phyloP scores from a whole-genome alignment of 1,139 yeast species.

The Kodamaea alishanica region DNA sequence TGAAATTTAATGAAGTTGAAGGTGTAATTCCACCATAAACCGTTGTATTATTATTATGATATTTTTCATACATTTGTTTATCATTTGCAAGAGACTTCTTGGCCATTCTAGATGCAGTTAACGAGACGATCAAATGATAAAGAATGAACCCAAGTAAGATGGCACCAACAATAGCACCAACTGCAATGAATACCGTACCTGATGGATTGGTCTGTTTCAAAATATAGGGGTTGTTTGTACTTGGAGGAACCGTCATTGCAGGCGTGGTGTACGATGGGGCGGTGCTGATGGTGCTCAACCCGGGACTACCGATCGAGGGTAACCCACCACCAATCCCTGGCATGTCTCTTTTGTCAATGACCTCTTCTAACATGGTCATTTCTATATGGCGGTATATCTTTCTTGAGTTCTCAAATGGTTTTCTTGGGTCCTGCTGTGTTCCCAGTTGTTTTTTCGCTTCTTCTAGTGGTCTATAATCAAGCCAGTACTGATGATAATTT shows the following conservation, averaged over 20 bases:
- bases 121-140: conserved; percentile 36
- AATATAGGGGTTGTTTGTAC: conserved; percentile 59
- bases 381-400: too few species aligned
- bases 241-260: conserved; percentile 60
- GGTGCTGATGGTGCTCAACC: conserved; percentile 9
- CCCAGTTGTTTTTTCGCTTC: too few species aligned
- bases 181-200: conserved; percentile 80
- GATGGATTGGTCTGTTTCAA: conserved; percentile 48
- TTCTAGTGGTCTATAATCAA: too few species aligned
- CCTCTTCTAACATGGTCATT: too few species aligned
- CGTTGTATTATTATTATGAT: conserved; percentile 32
- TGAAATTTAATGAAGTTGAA: conserved; percentile 19
- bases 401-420: too few species aligned
- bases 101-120: conserved; percentile 39
- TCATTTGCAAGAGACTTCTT: conserved; percentile 32
- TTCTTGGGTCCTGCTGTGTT: too few species aligned
- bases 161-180: conserved; percentile 65
- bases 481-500: too few species aligned
- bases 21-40: conserved; percentile 30
- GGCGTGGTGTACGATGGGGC: conserved; percentile 45
- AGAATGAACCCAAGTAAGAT: conserved; percentile 44
- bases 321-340: too few species aligned
- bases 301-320: too few species aligned
- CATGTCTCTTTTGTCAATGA: too few species aligned
- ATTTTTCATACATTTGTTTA: conserved; percentile 36